These are phyloP conservation scores for Cutaneotrichosporon sp. DNA, from an alignment of 1,284 basidiomycete species.

Conservation along the genomic window DNA sequence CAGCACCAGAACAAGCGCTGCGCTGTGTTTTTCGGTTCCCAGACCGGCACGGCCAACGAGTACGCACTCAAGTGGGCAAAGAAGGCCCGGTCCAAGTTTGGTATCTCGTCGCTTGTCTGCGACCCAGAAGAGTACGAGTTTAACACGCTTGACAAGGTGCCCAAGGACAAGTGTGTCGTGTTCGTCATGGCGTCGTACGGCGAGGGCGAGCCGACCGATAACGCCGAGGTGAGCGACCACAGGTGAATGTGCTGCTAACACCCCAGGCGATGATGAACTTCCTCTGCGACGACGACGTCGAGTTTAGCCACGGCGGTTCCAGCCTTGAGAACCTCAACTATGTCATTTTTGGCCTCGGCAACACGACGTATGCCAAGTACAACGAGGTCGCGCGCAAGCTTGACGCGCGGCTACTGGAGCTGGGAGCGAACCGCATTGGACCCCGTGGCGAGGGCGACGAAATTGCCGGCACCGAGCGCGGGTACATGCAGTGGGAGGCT, in stretches of 20 bases:
- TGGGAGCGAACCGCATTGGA: conserved; percentile 82
- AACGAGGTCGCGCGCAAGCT: conserved; percentile 79
- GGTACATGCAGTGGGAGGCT: conserved; percentile 99
- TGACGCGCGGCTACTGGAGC: conserved; percentile 66
- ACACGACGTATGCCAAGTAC: conserved; percentile 94
- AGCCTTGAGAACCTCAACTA: conserved; percentile 83
- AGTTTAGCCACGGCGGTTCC: conserved; percentile 65
- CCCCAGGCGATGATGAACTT: conserved; percentile 73
- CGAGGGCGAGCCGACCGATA: conserved; percentile 99
- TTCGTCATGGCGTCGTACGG: conserved; percentile 98
- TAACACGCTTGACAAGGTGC: conserved; percentile 85
- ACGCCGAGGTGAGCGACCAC: conserved; percentile 64
- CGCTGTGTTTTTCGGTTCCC: conserved; percentile 94
- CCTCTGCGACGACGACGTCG: conserved; percentile 74
- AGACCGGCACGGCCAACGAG: conserved; percentile 94
- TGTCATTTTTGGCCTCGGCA: conserved; percentile 89
- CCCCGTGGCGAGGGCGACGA: conserved; percentile 94
- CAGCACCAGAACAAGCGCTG: conserved; percentile 78
- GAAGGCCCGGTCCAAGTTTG: conserved; percentile 89
- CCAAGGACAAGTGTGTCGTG: conserved; percentile 70
- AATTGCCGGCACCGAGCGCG: conserved; percentile 98
- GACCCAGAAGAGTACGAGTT: conserved; percentile 98
- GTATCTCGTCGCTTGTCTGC: conserved; percentile 84
- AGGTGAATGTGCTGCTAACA: neutral
- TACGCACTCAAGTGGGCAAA: conserved; percentile 89